Percentiles rank a stretch among this genome's conserved stretches.
Evolutionary conservation across 1,139 yeast species (phyloP).

Genomic region (Kurtzmaniella quercitrusa): DNA sequence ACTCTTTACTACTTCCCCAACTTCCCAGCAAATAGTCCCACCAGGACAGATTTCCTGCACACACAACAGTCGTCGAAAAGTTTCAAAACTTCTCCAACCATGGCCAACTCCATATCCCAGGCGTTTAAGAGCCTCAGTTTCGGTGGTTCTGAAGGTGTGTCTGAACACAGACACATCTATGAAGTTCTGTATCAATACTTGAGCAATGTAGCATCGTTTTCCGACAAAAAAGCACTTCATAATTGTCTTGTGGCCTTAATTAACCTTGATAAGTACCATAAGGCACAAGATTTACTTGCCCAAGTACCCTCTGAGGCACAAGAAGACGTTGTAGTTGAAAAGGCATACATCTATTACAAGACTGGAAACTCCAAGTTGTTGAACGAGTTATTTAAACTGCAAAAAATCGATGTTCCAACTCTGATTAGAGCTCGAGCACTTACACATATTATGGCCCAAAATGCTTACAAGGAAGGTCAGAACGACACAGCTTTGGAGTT

Average conservation of each 20-base stretch:
- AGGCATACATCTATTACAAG: constrained; percentile 69
- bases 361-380: constrained; percentile 44
- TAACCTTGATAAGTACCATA: constrained; percentile 62
- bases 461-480: constrained; percentile 64
- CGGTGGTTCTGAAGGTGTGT: constrained; percentile 18
- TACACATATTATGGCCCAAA: constrained; percentile 79
- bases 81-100: constrained; percentile 8
- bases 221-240: constrained; percentile 51
- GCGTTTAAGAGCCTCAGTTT: constrained; percentile 42
- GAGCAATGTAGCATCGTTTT: constrained; percentile 34
- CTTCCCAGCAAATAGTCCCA: background rate
- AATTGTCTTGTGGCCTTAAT: constrained; percentile 67
- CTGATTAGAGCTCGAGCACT: constrained; percentile 43
- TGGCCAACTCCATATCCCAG: constrained; percentile 40
- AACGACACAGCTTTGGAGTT: constrained; percentile 49
- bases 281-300: constrained; percentile 48
- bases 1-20: too few relatives aligned
- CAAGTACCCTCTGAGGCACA: constrained; percentile 34
- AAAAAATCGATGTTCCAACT: constrained; percentile 14
- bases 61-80: background rate
- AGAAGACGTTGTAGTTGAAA: constrained; percentile 47
- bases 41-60: background rate
- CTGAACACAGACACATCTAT: constrained; percentile 38
- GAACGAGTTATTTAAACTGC: constrained; percentile 30
- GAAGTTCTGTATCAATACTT: constrained; percentile 42